Conservation (phyloP, 805 yeast species). For the Monosporozyma servazzii region DNA sequence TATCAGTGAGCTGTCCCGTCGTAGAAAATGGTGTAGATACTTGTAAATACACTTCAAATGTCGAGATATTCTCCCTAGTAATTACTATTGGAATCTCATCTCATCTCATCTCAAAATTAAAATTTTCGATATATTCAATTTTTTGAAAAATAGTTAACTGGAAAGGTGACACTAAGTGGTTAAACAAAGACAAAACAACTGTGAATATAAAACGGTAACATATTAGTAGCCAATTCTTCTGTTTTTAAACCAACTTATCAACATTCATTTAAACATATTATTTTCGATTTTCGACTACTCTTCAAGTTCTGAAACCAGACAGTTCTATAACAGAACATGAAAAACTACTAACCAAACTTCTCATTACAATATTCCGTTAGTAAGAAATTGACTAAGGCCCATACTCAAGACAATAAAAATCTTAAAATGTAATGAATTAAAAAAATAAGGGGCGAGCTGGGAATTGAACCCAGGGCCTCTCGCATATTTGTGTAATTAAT, state of each 20-base stretch:
- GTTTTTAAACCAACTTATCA: too few relatives aligned
- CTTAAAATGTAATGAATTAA: background rate
- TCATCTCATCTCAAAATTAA: slow-evolving; percentile 3
- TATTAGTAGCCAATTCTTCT: too few relatives aligned
- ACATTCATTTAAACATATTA: too few relatives aligned
- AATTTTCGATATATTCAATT: background rate
- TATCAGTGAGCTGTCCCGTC: background rate
- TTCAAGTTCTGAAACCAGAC: too few relatives aligned
- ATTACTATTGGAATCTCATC: background rate
- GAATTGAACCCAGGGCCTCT: slow-evolving; percentile 59
- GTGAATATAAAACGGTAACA: too few relatives aligned
- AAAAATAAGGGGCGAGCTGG: slow-evolving; percentile 36
- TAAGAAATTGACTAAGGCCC: too few relatives aligned
- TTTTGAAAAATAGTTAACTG: background rate
- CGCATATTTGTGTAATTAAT: slow-evolving; percentile 30
- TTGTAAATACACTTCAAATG: background rate
- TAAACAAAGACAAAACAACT: background rate
- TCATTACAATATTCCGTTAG: too few relatives aligned
- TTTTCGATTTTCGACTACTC: too few relatives aligned
- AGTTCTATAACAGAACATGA: too few relatives aligned
- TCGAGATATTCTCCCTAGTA: background rate
- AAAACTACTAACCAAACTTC: too few relatives aligned
- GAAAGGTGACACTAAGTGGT: background rate
- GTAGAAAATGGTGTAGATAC: background rate
- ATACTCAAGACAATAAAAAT: too few relatives aligned